Evolutionary conservation across 2,329 filamentous ascomycete genomes (phyloP).

Genomic region (Talaromyces sp.): DNA sequence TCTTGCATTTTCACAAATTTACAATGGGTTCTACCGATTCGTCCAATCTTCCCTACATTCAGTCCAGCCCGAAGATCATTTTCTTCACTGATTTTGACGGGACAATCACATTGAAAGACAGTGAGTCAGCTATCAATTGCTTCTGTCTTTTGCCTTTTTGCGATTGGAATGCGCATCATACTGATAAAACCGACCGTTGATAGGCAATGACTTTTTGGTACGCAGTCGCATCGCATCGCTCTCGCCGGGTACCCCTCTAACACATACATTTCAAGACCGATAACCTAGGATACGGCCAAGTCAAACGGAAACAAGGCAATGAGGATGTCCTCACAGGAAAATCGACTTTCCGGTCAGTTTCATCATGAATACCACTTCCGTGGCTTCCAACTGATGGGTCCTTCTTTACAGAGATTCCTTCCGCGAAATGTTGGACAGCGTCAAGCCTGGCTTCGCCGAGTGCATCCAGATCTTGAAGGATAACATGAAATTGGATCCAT

Average conservation of each 20-base stretch:
- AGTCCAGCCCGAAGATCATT: constrained; percentile 75
- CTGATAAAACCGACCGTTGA: background rate
- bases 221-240: constrained; percentile 12
- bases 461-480: constrained; percentile 74
- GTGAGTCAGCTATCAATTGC: constrained; percentile 38
- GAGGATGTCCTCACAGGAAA: constrained; percentile 68
- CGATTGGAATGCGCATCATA: background rate
- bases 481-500: constrained; percentile 84
- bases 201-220: constrained; percentile 65
- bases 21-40: constrained; percentile 33
- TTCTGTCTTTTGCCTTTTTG: background rate
- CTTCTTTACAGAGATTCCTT: constrained; percentile 64
- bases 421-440: constrained; percentile 84
- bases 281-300: constrained; percentile 78
- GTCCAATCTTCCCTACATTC: constrained; percentile 40
- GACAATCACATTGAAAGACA: constrained; percentile 76
- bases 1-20: background rate
- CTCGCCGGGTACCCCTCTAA: constrained; percentile 26
- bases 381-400: background rate
- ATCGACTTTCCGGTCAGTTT: constrained; percentile 63
- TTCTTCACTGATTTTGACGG: constrained; percentile 99
- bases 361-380: background rate
- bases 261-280: constrained; percentile 70
- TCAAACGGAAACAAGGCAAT: constrained; percentile 69
- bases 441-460: constrained; percentile 73